phyloP scores from a whole-genome alignment of 208 protist genomes.

The Leishmania lainsoni region DNA sequence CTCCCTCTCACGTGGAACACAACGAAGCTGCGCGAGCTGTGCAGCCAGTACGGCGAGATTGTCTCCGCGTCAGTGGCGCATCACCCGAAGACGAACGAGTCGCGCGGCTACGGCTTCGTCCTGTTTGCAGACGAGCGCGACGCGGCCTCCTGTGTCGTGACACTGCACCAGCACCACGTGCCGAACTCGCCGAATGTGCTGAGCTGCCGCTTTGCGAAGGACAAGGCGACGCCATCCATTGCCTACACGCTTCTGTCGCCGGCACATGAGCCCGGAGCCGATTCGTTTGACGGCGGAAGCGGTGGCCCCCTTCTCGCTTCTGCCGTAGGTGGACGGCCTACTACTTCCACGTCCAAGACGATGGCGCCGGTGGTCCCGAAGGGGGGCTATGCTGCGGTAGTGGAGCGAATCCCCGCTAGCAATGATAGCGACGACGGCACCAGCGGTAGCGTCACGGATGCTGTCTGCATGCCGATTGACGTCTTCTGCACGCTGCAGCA shows the following conservation, averaged over 20 bases:
- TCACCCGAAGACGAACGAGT: slow-evolving; percentile 51
- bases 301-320: neutral
- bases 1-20: slow-evolving; percentile 70
- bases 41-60: slow-evolving; percentile 48
- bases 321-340: neutral
- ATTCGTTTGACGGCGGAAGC: neutral
- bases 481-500: slow-evolving; percentile 27
- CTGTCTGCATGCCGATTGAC: slow-evolving; percentile 27
- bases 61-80: slow-evolving; percentile 63
- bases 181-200: slow-evolving; percentile 33
- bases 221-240: slow-evolving; percentile 61
- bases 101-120: slow-evolving; percentile 71
- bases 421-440: neutral
- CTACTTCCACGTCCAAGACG: neutral
- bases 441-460: neutral
- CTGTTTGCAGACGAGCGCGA: slow-evolving; percentile 50
- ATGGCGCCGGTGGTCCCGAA: neutral
- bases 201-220: slow-evolving; percentile 58
- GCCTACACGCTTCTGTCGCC: slow-evolving; percentile 18
- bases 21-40: slow-evolving; percentile 55
- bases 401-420: neutral
- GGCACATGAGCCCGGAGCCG: neutral
- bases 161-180: slow-evolving; percentile 24
- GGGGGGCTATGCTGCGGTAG: neutral
- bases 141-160: slow-evolving; percentile 43